Conservation (phyloP, 129 eudicot genomes). For the Lonicera japonica region DNA sequence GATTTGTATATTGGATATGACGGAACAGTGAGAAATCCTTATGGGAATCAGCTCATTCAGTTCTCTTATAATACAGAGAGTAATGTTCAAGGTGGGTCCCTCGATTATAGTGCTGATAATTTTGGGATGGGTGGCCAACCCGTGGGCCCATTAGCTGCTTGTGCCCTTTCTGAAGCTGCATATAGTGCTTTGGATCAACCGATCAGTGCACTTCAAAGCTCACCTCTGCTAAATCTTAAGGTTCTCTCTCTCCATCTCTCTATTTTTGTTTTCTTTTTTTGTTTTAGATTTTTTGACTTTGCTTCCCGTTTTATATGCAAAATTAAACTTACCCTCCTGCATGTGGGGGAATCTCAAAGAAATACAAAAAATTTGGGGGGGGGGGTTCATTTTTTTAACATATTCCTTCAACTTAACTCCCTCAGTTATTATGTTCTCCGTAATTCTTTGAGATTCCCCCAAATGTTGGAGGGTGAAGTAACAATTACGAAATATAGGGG, state of each 20-base stretch:
- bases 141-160: constrained; percentile 86
- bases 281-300: no score
- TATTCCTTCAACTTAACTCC: no score
- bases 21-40: constrained; percentile 72
- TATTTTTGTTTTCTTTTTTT: constrained; percentile 4
- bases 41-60: constrained; percentile 79
- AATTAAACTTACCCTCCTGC: no score
- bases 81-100: constrained; percentile 13
- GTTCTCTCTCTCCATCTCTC: constrained; percentile 39
- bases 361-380: no score
- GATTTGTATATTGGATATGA: constrained; percentile 66
- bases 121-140: constrained; percentile 52
- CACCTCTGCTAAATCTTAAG: constrained; percentile 80
- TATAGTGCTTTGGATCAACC: constrained; percentile 97
- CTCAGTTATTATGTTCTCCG: no score
- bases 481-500: no score
- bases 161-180: constrained; percentile 85
- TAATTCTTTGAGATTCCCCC: no score
- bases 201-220: constrained; percentile 69
- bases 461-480: no score
- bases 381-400: no score
- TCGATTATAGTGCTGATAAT: constrained; percentile 12
- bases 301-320: no score
- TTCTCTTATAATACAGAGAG: constrained; percentile 35
- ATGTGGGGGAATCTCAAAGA: no score